phyloP scores from a whole-genome alignment of 2,329 filamentous ascomycete genomes.

The Colletotrichum aenigma region DNA sequence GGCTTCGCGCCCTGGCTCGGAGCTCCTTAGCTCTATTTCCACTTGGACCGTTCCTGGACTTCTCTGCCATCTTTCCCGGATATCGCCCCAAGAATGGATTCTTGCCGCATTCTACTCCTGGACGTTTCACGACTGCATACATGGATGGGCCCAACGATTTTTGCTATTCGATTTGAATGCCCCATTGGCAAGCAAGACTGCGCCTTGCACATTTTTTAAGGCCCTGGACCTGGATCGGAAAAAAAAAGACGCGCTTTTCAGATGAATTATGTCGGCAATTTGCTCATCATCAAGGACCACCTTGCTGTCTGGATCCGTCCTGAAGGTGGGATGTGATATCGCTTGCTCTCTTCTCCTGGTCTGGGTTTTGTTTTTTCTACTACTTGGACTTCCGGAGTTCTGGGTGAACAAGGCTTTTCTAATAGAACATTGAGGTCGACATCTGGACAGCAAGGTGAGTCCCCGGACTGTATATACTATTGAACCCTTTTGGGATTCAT shows the following conservation, averaged over 20 bases:
- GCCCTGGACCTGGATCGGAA: constrained; percentile 18
- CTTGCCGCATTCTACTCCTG: constrained; percentile 11
- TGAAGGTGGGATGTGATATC: constrained; percentile 18
- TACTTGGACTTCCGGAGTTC: constrained; percentile 21
- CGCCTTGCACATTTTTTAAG: constrained; percentile 12
- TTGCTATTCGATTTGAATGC: constrained; percentile 12
- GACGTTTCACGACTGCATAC: constrained; percentile 23
- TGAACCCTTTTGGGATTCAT: background rate
- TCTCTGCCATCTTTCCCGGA: constrained; percentile 3
- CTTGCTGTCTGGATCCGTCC: constrained; percentile 21
- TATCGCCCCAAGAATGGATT: constrained; percentile 5
- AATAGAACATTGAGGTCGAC: constrained; percentile 19
- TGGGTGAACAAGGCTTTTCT: constrained; percentile 13
- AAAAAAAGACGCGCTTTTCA: constrained; percentile 9
- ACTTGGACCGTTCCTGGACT: background rate
- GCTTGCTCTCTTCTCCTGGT: constrained; percentile 4
- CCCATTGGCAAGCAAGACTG: constrained; percentile 4
- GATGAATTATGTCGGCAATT: constrained; percentile 1
- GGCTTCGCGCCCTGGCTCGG: background rate
- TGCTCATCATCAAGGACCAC: background rate
- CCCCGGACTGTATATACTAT: constrained; percentile 16
- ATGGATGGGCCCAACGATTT: constrained; percentile 22
- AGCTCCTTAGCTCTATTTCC: background rate
- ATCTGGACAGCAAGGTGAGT: constrained; percentile 24
- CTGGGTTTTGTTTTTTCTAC: constrained; percentile 17